Evolutionary conservation across 2,329 filamentous ascomycete genomes (phyloP).

Genomic region (Calonectria montana): DNA sequence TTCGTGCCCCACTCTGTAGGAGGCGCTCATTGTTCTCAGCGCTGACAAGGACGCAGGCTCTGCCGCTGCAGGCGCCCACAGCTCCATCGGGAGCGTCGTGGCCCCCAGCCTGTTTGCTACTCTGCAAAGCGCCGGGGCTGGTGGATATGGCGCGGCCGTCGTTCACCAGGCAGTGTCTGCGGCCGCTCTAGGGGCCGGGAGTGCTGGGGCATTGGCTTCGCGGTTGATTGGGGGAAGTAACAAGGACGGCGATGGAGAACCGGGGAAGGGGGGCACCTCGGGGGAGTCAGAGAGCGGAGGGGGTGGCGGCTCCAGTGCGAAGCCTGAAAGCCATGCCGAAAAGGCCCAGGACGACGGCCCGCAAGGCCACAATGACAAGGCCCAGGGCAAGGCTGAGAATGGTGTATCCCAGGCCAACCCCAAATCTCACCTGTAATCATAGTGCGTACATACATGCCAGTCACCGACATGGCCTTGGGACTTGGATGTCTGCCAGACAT

Average conservation of each 20-base stretch:
- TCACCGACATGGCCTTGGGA: not conserved
- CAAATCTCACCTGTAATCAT: not conserved
- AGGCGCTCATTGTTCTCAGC: not conserved
- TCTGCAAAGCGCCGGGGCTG: constrained; percentile 45
- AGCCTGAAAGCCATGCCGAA: not conserved
- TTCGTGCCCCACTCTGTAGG: not conserved
- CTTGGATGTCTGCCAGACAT: not conserved
- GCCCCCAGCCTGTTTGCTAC: constrained; percentile 40
- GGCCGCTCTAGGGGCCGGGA: not conserved
- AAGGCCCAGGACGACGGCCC: not conserved
- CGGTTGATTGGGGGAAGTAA: not conserved
- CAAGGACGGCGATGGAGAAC: not conserved
- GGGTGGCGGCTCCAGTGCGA: not conserved
- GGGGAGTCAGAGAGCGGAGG: not conserved
- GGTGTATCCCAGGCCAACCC: no score
- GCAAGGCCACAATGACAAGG: not conserved
- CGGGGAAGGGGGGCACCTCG: not conserved
- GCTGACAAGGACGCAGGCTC: constrained; percentile 27
- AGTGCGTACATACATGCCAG: not conserved
- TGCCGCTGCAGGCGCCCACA: constrained; percentile 36
- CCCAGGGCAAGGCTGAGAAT: not conserved
- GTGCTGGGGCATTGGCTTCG: not conserved
- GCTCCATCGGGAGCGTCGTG: constrained; percentile 41
- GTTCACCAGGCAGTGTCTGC: constrained; percentile 34
- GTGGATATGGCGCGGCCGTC: constrained; percentile 27